Conservation (phyloP, 208 protist species). For the Leptomonas pyrrhocoris region DNA sequence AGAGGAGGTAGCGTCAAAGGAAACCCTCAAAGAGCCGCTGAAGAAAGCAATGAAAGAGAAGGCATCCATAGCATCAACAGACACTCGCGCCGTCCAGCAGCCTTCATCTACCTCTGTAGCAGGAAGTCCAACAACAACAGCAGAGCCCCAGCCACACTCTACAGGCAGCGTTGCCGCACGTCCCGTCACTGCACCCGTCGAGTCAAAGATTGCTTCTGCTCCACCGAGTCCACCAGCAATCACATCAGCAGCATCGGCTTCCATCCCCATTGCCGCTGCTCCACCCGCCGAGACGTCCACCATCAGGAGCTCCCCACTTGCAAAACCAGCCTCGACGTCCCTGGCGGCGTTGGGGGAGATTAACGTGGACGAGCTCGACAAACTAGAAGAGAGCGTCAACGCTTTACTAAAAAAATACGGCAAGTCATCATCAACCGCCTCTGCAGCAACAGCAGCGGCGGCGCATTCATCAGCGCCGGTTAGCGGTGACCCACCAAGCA, state of each 20-base stretch:
- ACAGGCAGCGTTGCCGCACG: neutral
- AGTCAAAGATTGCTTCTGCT: neutral
- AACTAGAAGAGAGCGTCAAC: conserved; percentile 28
- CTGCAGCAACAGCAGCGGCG: neutral
- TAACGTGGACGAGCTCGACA: conserved; percentile 22
- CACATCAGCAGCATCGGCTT: neutral
- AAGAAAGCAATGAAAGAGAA: too few species aligned
- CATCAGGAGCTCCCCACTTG: neutral
- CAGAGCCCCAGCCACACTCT: neutral
- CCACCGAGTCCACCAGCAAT: neutral
- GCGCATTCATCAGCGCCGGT: neutral
- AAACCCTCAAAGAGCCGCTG: too few species aligned
- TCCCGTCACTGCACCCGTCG: neutral
- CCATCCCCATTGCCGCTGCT: too few species aligned
- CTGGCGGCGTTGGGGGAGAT: conserved; percentile 3
- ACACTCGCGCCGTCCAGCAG: too few species aligned
- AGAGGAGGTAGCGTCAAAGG: neutral
- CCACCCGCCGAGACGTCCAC: too few species aligned
- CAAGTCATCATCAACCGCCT: too few species aligned
- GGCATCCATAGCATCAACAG: too few species aligned
- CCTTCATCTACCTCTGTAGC: too few species aligned
- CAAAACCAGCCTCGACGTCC: neutral
- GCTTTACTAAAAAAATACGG: conserved; percentile 24
- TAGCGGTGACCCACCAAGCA: neutral
- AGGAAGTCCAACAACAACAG: too few species aligned